phyloP scores from a whole-genome alignment of 495 filamentous ascomycete genomes.

The Aspergillus coremiiformis region DNA sequence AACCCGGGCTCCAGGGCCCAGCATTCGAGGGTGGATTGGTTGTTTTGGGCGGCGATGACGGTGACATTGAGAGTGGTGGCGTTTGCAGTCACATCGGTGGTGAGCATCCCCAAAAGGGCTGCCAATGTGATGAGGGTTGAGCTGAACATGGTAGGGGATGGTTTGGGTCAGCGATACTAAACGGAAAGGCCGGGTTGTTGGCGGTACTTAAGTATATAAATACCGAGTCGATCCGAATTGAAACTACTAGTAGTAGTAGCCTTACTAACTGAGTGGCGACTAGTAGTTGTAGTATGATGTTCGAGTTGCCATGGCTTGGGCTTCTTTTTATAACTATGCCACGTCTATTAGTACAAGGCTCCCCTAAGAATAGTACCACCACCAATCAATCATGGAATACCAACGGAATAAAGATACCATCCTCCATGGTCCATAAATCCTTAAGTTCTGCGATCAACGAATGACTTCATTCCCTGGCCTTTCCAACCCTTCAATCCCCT shows the following conservation, averaged over 20 bases:
- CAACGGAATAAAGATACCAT: too few relatives aligned
- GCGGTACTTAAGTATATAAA: not conserved
- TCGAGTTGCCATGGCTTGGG: too few relatives aligned
- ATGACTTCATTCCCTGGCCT: constrained; percentile 53
- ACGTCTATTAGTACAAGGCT: too few relatives aligned
- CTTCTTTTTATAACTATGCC: too few relatives aligned
- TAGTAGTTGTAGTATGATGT: too few relatives aligned
- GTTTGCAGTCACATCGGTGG: constrained; percentile 12
- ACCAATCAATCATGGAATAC: too few relatives aligned
- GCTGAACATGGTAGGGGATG: constrained; percentile 1
- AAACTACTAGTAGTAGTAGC: too few relatives aligned
- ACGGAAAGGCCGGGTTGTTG: too few relatives aligned
- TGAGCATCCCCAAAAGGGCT: constrained; percentile 12
- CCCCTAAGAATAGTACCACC: too few relatives aligned
- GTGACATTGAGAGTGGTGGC: constrained; percentile 34
- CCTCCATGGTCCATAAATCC: too few relatives aligned
- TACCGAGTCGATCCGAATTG: too few relatives aligned
- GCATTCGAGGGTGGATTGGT: constrained; percentile 46
- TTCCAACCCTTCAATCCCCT: constrained; percentile 77
- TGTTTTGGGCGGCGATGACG: constrained; percentile 29
- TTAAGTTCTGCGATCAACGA: constrained; percentile 19
- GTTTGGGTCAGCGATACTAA: not conserved
- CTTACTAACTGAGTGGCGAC: too few relatives aligned
- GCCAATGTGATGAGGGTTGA: constrained; percentile 16
- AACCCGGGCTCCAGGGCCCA: constrained; percentile 44